These are phyloP conservation scores for Spirogloea muscicola DNA, from an alignment of 139 green algal genomes.

Conservation along the genomic window DNA sequence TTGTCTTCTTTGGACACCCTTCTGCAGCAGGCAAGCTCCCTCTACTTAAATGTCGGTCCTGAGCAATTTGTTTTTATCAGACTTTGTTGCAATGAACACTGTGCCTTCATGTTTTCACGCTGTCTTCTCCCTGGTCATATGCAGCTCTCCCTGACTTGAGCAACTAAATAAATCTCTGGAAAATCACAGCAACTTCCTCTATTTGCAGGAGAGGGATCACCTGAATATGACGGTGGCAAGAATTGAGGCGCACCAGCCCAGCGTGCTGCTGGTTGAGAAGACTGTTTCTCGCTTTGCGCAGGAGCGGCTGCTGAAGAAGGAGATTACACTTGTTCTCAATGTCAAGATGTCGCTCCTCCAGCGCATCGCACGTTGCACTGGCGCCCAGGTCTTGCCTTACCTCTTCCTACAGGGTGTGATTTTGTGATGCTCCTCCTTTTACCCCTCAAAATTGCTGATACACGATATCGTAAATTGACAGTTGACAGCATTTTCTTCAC, in stretches of 20 bases:
- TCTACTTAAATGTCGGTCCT: not conserved
- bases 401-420: too few relatives aligned
- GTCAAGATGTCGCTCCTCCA: slow-evolving; percentile 9
- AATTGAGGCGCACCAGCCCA: slow-evolving; percentile 29
- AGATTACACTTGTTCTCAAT: slow-evolving; percentile 47
- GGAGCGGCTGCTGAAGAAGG: slow-evolving; percentile 48
- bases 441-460: too few relatives aligned
- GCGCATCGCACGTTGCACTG: slow-evolving; percentile 24
- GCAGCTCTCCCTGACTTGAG: too few relatives aligned
- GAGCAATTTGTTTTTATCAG: too few relatives aligned
- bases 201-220: slow-evolving; percentile 45
- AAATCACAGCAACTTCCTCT: too few relatives aligned
- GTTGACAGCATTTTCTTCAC: too few relatives aligned
- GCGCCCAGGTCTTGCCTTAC: slow-evolving; percentile 24
- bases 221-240: slow-evolving; percentile 29
- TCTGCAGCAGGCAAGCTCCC: slow-evolving; percentile 38
- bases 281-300: slow-evolving; percentile 53
- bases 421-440: too few relatives aligned
- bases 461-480: too few relatives aligned
- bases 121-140: too few relatives aligned
- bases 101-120: too few relatives aligned
- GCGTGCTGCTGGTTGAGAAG: slow-evolving; percentile 53
- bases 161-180: too few relatives aligned
- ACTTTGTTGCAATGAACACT: too few relatives aligned
- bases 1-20: slow-evolving; percentile 54